Evolutionary conservation across 2,329 filamentous ascomycete genomes (phyloP).

Genomic region (Pestalotiopsis fici): DNA sequence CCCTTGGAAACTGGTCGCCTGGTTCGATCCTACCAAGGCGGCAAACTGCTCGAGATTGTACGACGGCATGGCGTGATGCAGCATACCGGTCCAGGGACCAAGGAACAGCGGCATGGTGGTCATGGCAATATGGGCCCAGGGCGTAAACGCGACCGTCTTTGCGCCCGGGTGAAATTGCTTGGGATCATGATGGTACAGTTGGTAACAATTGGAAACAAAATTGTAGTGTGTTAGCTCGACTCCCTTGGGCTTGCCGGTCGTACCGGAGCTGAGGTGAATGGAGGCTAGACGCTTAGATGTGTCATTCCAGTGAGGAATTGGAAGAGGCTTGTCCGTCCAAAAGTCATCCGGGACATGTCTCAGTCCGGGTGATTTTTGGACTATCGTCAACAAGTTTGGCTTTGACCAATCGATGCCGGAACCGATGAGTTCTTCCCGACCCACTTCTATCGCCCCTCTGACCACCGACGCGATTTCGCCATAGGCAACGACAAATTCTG

Average conservation of each 20-base stretch:
- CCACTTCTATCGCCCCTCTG: constrained; percentile 27
- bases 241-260: constrained; percentile 25
- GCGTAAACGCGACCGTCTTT: constrained; percentile 40
- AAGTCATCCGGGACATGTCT: constrained; percentile 35
- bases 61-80: constrained; percentile 43
- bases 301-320: constrained; percentile 36
- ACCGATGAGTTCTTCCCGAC: neutral
- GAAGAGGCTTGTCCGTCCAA: constrained; percentile 26
- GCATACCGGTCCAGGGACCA: constrained; percentile 42
- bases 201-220: constrained; percentile 27
- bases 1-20: constrained; percentile 39
- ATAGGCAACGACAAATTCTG: constrained; percentile 41
- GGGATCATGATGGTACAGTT: constrained; percentile 37
- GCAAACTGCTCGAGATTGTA: constrained; percentile 36
- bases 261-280: constrained; percentile 34
- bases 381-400: neutral
- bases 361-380: constrained; percentile 21
- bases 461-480: constrained; percentile 30
- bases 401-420: neutral
- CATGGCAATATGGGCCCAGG: constrained; percentile 44
- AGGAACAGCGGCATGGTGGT: constrained; percentile 45
- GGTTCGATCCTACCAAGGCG: constrained; percentile 32
- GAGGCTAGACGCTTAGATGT: constrained; percentile 35
- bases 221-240: constrained; percentile 28
- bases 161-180: constrained; percentile 33